Evolutionary conservation across 1,284 basidiomycete genomes (phyloP).

Genomic region (Leccinum griseonigrum): DNA sequence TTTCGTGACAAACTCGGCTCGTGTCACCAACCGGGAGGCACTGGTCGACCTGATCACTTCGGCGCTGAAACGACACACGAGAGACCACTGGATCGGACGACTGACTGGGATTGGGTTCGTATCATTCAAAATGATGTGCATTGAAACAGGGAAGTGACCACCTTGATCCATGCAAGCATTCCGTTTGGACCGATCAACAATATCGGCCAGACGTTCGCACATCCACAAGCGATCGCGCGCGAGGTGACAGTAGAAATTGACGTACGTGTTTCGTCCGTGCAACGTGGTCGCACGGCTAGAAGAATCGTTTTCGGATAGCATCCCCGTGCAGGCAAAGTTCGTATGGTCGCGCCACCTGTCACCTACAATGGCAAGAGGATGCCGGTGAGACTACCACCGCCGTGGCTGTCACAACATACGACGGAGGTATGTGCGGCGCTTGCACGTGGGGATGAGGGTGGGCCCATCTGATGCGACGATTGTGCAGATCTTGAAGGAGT

Average conservation of each 20-base stretch:
- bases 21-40: conserved; percentile 75
- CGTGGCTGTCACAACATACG: conserved; percentile 84
- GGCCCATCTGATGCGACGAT: conserved; percentile 4
- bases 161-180: conserved; percentile 46
- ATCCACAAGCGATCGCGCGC: conserved; percentile 81
- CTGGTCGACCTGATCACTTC: conserved; percentile 74
- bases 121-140: conserved; percentile 3
- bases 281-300: conserved; percentile 14
- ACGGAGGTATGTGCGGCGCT: conserved; percentile 53
- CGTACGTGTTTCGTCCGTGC: conserved; percentile 36
- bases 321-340: conserved; percentile 78
- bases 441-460: not conserved
- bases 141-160: conserved; percentile 6
- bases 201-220: conserved; percentile 86
- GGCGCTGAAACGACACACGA: conserved; percentile 53
- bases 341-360: conserved; percentile 85
- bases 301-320: conserved; percentile 43
- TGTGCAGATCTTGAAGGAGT: conserved; percentile 60
- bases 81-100: conserved; percentile 71
- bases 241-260: conserved; percentile 61
- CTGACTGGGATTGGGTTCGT: conserved; percentile 76
- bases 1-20: conserved; percentile 71
- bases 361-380: conserved; percentile 84
- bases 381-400: conserved; percentile 73
- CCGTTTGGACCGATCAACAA: conserved; percentile 94